These are phyloP conservation scores for Diaporthe batatas DNA, from an alignment of 2,329 filamentous ascomycete genomes.

Conservation along the genomic window DNA sequence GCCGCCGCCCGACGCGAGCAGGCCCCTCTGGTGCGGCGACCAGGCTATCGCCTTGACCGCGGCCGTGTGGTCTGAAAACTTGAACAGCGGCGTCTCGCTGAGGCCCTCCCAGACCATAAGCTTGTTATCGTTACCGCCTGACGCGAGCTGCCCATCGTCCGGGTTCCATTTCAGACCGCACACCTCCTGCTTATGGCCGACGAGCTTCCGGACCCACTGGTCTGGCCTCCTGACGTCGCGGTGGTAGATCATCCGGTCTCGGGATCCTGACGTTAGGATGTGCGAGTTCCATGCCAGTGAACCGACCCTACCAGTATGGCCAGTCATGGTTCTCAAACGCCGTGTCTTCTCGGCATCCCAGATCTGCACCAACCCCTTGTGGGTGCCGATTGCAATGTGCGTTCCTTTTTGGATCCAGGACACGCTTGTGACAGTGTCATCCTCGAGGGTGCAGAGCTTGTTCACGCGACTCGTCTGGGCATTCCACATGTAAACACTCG, in stretches of 20 bases:
- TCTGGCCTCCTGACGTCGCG: conserved; percentile 94
- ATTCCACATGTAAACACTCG: conserved; percentile 99
- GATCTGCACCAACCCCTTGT: conserved; percentile 94
- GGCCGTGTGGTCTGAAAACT: conserved; percentile 94
- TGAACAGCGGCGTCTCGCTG: conserved; percentile 90
- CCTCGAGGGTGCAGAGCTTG: conserved; percentile 91
- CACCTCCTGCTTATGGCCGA: conserved; percentile 97
- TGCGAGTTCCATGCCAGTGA: conserved; percentile 98
- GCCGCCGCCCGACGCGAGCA: conserved; percentile 95
- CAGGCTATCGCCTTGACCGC: conserved; percentile 98
- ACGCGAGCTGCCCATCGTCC: conserved; percentile 93
- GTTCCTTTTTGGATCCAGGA: conserved; percentile 99
- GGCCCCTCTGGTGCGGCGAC: conserved; percentile 94
- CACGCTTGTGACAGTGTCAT: conserved; percentile 96
- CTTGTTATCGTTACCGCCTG: conserved; percentile 98
- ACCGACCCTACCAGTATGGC: conserved; percentile 92
- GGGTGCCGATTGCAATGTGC: conserved; percentile 94
- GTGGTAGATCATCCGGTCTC: conserved; percentile 94
- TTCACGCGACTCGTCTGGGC: conserved; percentile 91
- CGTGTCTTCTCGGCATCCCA: conserved; percentile 94
- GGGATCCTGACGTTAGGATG: conserved; percentile 93
- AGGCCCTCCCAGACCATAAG: conserved; percentile 98
- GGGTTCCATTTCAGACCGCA: conserved; percentile 98
- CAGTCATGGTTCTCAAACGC: conserved; percentile 93
- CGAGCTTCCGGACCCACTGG: conserved; percentile 87